Evolutionary conservation across 345 rosid species (phyloP).

Genomic region (Pistacia integerrima): DNA sequence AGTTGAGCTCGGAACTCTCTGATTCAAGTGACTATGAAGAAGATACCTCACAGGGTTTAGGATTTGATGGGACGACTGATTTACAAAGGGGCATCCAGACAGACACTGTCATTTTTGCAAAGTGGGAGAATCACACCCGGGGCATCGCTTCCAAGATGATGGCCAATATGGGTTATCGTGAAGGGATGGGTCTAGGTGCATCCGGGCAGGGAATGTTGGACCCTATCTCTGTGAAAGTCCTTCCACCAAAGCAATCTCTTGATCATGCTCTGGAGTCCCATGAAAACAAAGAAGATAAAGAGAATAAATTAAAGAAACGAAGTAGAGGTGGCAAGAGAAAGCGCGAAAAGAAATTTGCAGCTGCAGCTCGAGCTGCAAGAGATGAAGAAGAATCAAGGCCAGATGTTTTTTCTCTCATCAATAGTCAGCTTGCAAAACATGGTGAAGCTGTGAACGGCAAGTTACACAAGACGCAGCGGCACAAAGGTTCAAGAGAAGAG

Average conservation of each 20-base stretch:
- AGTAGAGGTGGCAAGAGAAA: conserved; percentile 95
- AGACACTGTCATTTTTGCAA: conserved; percentile 78
- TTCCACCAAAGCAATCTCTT: conserved; percentile 79
- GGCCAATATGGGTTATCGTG: conserved; percentile 94
- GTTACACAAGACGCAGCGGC: conserved; percentile 42
- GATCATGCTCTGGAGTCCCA: conserved; percentile 69
- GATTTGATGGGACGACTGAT: conserved; percentile 57
- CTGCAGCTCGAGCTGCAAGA: conserved; percentile 60
- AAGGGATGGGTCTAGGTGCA: conserved; percentile 91
- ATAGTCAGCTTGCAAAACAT: conserved; percentile 54
- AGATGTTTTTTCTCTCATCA: conserved; percentile 82
- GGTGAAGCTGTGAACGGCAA: conserved; percentile 37
- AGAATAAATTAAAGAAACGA: conserved; percentile 52
- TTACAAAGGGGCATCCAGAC: conserved; percentile 69
- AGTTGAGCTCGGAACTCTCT: conserved; percentile 52
- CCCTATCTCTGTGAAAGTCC: conserved; percentile 82
- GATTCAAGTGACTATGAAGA: conserved; percentile 67
- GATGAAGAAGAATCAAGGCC: conserved; percentile 61
- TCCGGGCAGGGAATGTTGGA: conserved; percentile 86
- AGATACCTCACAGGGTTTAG: conserved; percentile 62
- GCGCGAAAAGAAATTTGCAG: conserved; percentile 84
- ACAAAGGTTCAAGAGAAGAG: conserved; percentile 52
- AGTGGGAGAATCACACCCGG: conserved; percentile 96
- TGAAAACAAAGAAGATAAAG: conserved; percentile 42
- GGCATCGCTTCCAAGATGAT: conserved; percentile 97